Conservation (phyloP, 2,329 filamentous ascomycete species). For the Ceratocystis alfenasii region DNA sequence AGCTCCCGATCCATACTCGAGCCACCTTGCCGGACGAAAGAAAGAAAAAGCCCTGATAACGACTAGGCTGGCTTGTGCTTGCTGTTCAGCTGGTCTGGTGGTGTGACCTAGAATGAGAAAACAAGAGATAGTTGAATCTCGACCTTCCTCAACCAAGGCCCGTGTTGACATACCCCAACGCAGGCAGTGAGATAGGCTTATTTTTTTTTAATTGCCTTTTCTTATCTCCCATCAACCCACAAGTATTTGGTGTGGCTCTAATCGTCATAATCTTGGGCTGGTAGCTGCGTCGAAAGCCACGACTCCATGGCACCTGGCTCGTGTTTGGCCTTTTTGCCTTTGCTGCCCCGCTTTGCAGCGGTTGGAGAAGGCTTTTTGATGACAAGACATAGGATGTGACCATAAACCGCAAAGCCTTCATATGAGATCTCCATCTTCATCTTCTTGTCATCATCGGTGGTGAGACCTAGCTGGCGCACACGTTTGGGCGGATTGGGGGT, state of each 20-base stretch:
- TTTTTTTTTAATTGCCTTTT: not conserved
- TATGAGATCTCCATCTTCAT: slow-evolving; percentile 74
- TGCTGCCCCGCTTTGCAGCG: slow-evolving; percentile 25
- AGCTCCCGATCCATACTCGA: too few species aligned
- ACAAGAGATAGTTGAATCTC: not conserved
- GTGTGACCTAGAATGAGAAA: slow-evolving; percentile 1
- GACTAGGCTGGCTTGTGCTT: not conserved
- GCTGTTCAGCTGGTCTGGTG: not conserved
- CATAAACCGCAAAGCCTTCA: slow-evolving; percentile 92
- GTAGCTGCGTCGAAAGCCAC: slow-evolving; percentile 73
- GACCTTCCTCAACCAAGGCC: not conserved
- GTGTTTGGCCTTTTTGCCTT: slow-evolving; percentile 33
- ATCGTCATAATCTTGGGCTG: slow-evolving; percentile 26
- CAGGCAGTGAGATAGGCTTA: not conserved
- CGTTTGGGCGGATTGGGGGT: slow-evolving; percentile 32
- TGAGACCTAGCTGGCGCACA: slow-evolving; percentile 30
- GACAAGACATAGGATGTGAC: slow-evolving; percentile 80
- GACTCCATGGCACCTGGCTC: slow-evolving; percentile 68
- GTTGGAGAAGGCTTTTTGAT: slow-evolving; percentile 58
- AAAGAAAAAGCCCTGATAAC: not conserved
- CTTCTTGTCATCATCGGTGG: slow-evolving; percentile 75
- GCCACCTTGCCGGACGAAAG: not conserved
- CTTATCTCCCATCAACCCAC: not conserved
- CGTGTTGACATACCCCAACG: not conserved
- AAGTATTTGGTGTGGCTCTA: not conserved